phyloP scores from a whole-genome alignment of 2,329 filamentous ascomycete genomes.

The Sclerotinia trifoliorum region DNA sequence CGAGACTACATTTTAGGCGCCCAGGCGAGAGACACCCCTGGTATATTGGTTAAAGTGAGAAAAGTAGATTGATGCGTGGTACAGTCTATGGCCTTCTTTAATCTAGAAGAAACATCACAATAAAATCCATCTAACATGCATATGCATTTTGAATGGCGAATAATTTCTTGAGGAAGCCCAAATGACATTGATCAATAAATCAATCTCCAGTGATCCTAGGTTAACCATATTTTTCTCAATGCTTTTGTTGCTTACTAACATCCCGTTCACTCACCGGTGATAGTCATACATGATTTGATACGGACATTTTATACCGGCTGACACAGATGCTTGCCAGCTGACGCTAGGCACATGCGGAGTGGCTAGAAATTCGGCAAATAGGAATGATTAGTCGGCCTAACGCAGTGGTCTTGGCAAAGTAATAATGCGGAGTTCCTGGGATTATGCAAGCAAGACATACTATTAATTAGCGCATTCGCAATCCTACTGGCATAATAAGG shows the following conservation, averaged over 20 bases:
- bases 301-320: neutral
- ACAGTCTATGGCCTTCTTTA: neutral
- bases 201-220: neutral
- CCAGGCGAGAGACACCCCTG: neutral
- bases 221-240: neutral
- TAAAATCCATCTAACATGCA: neutral
- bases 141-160: neutral
- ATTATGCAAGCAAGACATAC: too few species aligned
- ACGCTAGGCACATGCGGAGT: neutral
- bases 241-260: neutral
- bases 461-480: neutral
- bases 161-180: neutral
- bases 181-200: neutral
- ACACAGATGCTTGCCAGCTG: neutral
- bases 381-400: neutral
- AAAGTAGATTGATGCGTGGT: neutral
- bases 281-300: neutral
- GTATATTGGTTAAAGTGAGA: constrained; percentile 2
- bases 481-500: neutral
- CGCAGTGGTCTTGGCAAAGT: too few species aligned
- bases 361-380: neutral
- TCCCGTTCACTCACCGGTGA: neutral
- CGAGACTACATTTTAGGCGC: constrained; percentile 7
- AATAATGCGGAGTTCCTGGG: too few species aligned
- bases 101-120: neutral